Evolutionary conservation across 306 rosid species (phyloP), one percentile per base, ranked within the genome.

Genomic region (Alnus rubra): DNA sequence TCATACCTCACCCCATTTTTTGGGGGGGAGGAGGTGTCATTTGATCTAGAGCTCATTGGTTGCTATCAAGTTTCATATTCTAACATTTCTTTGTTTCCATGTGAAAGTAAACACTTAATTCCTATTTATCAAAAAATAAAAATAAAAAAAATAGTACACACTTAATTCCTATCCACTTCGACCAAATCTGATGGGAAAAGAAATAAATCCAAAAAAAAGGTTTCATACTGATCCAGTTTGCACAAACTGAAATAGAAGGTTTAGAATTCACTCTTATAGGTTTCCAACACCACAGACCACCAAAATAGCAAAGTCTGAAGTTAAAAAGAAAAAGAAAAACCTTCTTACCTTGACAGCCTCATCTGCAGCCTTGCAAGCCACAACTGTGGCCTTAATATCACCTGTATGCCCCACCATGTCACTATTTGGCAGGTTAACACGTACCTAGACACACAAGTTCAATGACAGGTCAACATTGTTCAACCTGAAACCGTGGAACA

Each of bases 321-420:
- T 10, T 9, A 7, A 28, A 42, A 16, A 1, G 12, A 70, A 9
- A 50, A 85, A 51, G 82, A 35, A 18, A 37, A 16, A 69, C 1
- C 70, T 69, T 73, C 55, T 49, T 87, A 96, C 99, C 93, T 93
- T 96, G 44, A 96, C 99, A 56, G 96, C 99, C 0, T 82, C 89
- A 77, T 96, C 99, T 60, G 99, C 97, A 76, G 92, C 99, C 91
- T 96, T 96, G 89, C 99, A 96, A 53, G 93, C 99, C 82, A 93
- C 99, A 52, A 96, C 48, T 19, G 99, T 96, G 59, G 99, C 99
- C 56, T 88, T 88, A 80, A 87, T 90, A 81, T 93, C 98, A 82
- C 99, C 99, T 0, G 96, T 89, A 74, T 96, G 99, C 63, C 99
- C 99, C 77, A 93, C 98, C 98, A 91, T 93, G 88, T 96, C 99